Base-by-base conservation (phyloP, 163 green algal species). In the Chlorella variabilis region DNA sequence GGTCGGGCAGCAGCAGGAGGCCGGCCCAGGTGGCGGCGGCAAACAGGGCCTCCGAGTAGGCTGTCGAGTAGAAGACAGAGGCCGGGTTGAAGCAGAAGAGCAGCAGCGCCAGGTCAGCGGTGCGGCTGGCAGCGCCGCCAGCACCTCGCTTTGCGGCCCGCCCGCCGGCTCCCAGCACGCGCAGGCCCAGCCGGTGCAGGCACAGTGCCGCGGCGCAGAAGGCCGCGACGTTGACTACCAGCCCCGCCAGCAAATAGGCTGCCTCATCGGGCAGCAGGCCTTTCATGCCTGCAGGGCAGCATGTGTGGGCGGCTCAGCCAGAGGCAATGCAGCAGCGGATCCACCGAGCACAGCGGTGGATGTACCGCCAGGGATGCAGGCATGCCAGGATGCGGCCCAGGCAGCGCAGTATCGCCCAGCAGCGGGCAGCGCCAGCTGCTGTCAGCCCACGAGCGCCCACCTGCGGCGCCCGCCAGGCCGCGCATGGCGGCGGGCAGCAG, bases 21-120 rank as follows among this genome's bases (percentile, higher is more conserved):
- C 84, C 94, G 3, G 69, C 63, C 54, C 96, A 94, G 56, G 87
- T 94, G 62, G 88, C 56, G 1, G 87, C 58, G 2, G 86, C 87
- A 85, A 97, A 98, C 0, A 96, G 51, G 15, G 88, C 87, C 84
- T 98, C 96, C 2, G 94, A 96, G 90, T 98, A 98, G n/a, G 89
- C 75, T 9, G 89, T 89, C 18, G 91, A 92, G 71, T 95, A 90
- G 89, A 98, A 98, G 4, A 95, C 85, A 11, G 89, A 92, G 29
- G 95, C 93, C 25, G 95, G 94, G 70, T 91, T 94, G 41, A 92
- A 71, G 65, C 90, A 89, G 79, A 94, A 96, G n/a, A 98, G 66
- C 29, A 98, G 71, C 29, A 87, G 76, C 15, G 94, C 86, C 1
- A 85, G 29, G 2, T 78, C 71, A 17, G 91, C 85, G 2, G 27